Base-by-base conservation (phyloP, 768 basidiomycete species). In the Antrodiella citrinella region DNA sequence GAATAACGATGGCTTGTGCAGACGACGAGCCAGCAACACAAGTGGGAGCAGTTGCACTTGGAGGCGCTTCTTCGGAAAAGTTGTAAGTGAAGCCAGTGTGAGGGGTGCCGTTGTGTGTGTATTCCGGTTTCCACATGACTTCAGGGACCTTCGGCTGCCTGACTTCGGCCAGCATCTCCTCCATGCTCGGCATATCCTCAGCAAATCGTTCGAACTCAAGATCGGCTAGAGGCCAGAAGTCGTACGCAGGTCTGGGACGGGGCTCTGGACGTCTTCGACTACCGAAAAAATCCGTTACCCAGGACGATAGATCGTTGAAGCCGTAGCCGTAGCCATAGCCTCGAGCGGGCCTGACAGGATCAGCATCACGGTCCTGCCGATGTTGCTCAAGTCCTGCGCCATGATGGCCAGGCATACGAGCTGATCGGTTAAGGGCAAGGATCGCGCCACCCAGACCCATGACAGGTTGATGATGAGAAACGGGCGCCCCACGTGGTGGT, bases 391-490 rank as follows among this genome's bases (percentile, higher is more conserved):
- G 9, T 39, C 46, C 41, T 15, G 59, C 59, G 11, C 52, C 51
- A 4, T 51, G 7, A 3, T 46, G 42, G 26, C 64, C 51, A 35
- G 30, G 30, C 7, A 15, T 15, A 7, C 30, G 30, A 15, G 30
- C 25, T 41, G 62, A 68, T 11, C 67, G 62, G 39, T 66, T 65
- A 15, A 68, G 58, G 9, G 81, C 70, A 4, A 84, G 65, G 3
- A 85, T 56, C 2, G 78, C 84, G 19, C 84, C 84, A 5, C 84
- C 84, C 20, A 86, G 63, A 12, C 80, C 81, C 72, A 86, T 78
- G 4, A 69, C 53, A 18, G 85, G 85, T 2, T 72, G 65, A 49
- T 75, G 73, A 52, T 80, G 80, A 41, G 81, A 81, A 3, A 75
- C 74, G 21, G 70, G 64, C 2, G 76, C 74, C 3, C 67, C 62